phyloP scores from a whole-genome alignment of 2,329 filamentous ascomycete genomes.

The Apiospora rasikravindrae region DNA sequence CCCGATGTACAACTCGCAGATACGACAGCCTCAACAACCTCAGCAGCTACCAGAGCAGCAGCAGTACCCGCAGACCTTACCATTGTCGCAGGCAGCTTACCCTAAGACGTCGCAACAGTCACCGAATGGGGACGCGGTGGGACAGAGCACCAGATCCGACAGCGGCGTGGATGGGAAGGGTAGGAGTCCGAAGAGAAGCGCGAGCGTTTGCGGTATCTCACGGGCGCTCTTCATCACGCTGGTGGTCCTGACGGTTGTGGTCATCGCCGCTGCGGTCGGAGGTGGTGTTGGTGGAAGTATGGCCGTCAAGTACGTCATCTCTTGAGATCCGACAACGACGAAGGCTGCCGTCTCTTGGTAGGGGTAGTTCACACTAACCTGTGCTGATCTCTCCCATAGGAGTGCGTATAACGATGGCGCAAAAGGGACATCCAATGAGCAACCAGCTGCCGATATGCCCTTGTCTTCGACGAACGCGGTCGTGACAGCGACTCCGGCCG shows the following conservation, averaged over 20 bases:
- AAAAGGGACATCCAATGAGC: background rate
- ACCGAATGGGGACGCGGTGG: background rate
- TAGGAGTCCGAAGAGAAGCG: background rate
- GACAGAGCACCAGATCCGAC: background rate
- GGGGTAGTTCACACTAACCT: background rate
- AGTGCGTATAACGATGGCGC: background rate
- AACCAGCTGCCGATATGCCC: background rate
- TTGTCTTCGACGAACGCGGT: conserved; percentile 6
- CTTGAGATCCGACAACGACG: background rate
- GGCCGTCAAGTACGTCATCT: conserved; percentile 30
- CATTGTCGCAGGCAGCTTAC: background rate
- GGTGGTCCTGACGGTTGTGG: conserved; percentile 26
- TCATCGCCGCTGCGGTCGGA: conserved; percentile 30
- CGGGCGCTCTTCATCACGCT: conserved; percentile 28
- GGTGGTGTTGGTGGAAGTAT: conserved; percentile 32
- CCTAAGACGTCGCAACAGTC: background rate
- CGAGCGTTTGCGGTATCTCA: conserved; percentile 28
- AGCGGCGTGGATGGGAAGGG: background rate
- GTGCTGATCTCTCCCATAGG: background rate
- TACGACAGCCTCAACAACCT: background rate
- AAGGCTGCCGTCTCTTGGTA: background rate
- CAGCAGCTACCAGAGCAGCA: background rate
- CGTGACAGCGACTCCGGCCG: background rate
- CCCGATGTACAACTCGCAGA: background rate
- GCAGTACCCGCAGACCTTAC: background rate